phyloP scores from a whole-genome alignment of 2,329 filamentous ascomycete species.

The Cladosporium cucumerinum region DNA sequence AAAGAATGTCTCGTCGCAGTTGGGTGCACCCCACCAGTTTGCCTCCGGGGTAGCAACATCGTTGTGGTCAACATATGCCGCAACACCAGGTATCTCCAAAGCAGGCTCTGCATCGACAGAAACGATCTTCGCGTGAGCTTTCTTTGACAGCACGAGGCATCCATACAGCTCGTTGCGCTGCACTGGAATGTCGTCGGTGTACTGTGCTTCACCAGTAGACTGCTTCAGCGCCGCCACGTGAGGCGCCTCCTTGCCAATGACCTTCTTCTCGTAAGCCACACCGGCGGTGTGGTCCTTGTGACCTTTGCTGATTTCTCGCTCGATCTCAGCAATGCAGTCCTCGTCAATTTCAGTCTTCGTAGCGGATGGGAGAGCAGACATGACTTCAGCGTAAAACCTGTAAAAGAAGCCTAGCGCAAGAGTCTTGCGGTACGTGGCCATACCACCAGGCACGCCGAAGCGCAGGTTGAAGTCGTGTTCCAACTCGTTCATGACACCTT shows the following conservation, averaged over 20 bases:
- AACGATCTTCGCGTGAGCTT: conserved; percentile 79
- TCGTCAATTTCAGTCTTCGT: conserved; percentile 59
- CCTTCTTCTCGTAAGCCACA: conserved; percentile 72
- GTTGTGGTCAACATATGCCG: conserved; percentile 76
- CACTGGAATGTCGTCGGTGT: conserved; percentile 89
- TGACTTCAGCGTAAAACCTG: conserved; percentile 87
- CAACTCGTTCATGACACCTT: conserved; percentile 86
- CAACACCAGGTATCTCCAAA: conserved; percentile 79
- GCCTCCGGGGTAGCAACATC: conserved; percentile 75
- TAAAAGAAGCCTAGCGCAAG: conserved; percentile 94
- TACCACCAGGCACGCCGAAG: conserved; percentile 91
- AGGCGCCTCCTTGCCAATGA: conserved; percentile 79
- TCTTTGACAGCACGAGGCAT: conserved; percentile 81
- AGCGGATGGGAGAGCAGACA: conserved; percentile 54
- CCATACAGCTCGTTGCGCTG: conserved; percentile 86
- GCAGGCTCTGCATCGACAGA: conserved; percentile 73
- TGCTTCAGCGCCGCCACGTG: conserved; percentile 93
- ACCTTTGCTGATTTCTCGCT: conserved; percentile 77
- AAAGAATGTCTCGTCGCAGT: conserved; percentile 84
- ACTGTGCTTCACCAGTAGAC: conserved; percentile 88
- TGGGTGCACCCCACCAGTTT: conserved; percentile 87
- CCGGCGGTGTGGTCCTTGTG: conserved; percentile 73
- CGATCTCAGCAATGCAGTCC: conserved; percentile 78
- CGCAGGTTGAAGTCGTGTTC: conserved; percentile 83
- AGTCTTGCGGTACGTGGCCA: conserved; percentile 93